Base-by-base conservation (phyloP, 2,329 filamentous ascomycete species). In the Hymenoscyphus infarciens region DNA sequence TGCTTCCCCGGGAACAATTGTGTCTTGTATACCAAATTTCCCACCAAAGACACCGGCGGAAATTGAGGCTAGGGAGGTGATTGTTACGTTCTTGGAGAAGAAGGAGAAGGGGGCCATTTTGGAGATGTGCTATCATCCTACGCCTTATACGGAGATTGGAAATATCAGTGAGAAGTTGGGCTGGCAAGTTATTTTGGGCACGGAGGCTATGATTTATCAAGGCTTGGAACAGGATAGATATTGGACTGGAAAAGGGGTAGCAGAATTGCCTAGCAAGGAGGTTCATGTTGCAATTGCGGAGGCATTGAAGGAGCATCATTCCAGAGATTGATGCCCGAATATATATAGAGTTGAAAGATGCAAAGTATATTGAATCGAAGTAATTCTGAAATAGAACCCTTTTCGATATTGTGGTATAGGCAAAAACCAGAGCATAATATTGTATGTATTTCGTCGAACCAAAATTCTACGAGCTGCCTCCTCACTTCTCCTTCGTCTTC, bases 401-500 rank as follows among this genome's bases (percentile, higher is more conserved):
- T 15, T 38, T 38, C 35, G 13, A 38, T 13, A 16, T 35, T 35
- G 5, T 38, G 35, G 13, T 11, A 38, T 16, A 5, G 35, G 11
- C 11, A 38, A 16, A 16, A 38, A 15, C 13, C 35, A 38, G 35
- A 38, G 13, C 13, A 16, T 5, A 3, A 7, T 13, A 35, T 35
- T 35, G 33, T 35, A 38, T 38, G 16, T 38, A 38, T 38, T 15
- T 38, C 35, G 13, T 38, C 13, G 35, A 38, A 15, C 35, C 35
- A 15, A 38, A 38, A 38, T 11, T 13, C 35, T 38, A 16, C 35
- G 5, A 6, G 29, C 29, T 31, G 29, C 29, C 22, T 11, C 2
- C 13, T 33, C 53, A 31, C 63, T 72, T 72, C 25, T 66, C 68
- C 70, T 74, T 77, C 31, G 76, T 66, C 72, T 79, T 81, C 70